Percentiles rank a stretch among this genome's conserved stretches.
Conservation (phyloP, 257 asterid genomes). For the Cordia subcordata region DNA sequence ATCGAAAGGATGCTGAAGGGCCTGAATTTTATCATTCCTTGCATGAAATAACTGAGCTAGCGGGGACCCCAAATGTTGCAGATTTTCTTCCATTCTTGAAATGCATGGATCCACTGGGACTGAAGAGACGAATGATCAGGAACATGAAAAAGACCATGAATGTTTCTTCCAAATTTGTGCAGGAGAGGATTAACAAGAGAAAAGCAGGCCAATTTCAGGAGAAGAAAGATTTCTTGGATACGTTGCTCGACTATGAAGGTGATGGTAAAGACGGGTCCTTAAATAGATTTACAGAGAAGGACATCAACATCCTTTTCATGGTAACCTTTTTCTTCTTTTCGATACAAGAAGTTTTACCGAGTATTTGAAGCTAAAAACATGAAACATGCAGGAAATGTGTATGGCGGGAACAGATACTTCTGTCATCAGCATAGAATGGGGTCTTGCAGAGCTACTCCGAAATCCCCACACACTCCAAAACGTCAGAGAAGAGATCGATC, state of each 20-base stretch:
- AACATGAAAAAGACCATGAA: conserved; percentile 3
- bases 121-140: conserved; percentile 4
- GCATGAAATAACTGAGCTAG: not conserved
- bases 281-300: not conserved
- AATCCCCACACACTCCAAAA: not conserved
- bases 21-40: not conserved
- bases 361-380: too few relatives aligned
- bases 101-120: conserved; percentile 3
- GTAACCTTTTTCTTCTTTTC: too few relatives aligned
- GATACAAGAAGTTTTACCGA: too few relatives aligned
- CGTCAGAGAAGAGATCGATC: conserved; percentile 5
- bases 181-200: conserved; percentile 3
- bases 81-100: conserved; percentile 5
- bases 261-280: too few relatives aligned
- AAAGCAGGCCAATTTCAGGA: not conserved
- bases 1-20: conserved; percentile 2
- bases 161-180: conserved; percentile 4
- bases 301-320: too few relatives aligned
- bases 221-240: conserved; percentile 11
- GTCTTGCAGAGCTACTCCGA: not conserved
- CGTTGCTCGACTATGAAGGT: conserved; percentile 11
- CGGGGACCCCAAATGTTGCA: conserved; percentile 13
- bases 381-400: conserved; percentile 1
- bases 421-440: conserved; percentile 9
- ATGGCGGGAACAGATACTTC: conserved; percentile 3